Percentiles rank a stretch among this genome's conserved stretches.
phyloP scores from a whole-genome alignment of 2,329 filamentous ascomycete genomes.

The Capronia epimyces region DNA sequence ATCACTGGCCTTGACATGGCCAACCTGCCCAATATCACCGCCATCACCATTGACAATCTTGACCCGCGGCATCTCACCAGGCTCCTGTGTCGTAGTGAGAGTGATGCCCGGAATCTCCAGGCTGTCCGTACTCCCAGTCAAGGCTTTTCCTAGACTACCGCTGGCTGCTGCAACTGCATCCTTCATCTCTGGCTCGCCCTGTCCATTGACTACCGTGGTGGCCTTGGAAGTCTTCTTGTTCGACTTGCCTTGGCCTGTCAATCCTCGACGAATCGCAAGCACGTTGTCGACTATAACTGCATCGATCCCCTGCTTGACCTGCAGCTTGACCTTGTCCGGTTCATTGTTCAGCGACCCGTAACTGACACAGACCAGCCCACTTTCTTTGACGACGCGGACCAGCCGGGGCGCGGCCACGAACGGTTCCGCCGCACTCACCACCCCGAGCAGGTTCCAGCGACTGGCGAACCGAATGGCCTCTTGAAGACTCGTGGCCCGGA shows the following conservation, averaged over 20 bases:
- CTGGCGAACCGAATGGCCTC: constrained; percentile 93
- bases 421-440: constrained; percentile 83
- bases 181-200: constrained; percentile 1
- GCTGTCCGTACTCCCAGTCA: constrained; percentile 15
- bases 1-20: background rate
- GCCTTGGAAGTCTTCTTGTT: background rate
- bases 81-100: background rate
- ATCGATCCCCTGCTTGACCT: constrained; percentile 93
- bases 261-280: constrained; percentile 81
- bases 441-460: constrained; percentile 88
- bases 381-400: constrained; percentile 89
- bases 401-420: constrained; percentile 83
- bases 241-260: constrained; percentile 50
- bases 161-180: background rate
- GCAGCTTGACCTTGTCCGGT: constrained; percentile 73
- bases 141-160: background rate
- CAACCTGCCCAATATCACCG: background rate
- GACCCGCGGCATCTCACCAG: constrained; percentile 1
- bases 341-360: constrained; percentile 93
- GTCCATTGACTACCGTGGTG: background rate
- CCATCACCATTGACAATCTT: background rate
- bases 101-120: constrained; percentile 12
- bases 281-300: constrained; percentile 97
- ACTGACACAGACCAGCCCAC: constrained; percentile 85
- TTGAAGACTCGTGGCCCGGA: constrained; percentile 83